These are phyloP conservation scores for Naganishia sp. DNA, from an alignment of 1,284 basidiomycete genomes.

Conservation along the genomic window DNA sequence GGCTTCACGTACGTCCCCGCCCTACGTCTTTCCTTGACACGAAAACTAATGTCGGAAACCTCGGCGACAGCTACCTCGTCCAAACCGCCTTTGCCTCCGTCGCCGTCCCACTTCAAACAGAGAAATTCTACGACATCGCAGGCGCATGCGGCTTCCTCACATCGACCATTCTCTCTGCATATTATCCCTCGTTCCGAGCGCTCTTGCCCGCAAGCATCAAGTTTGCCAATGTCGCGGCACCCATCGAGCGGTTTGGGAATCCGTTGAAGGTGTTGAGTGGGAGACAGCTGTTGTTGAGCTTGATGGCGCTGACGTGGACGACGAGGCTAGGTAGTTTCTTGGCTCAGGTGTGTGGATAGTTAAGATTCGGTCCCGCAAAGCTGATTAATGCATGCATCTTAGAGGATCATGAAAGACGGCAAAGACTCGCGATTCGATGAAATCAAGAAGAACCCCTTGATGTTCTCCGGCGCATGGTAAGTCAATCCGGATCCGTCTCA, in stretches of 20 bases:
- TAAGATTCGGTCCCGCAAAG: not conserved
- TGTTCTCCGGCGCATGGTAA: constrained; percentile 66
- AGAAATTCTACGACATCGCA: constrained; percentile 47
- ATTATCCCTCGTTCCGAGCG: constrained; percentile 54
- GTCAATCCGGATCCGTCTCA: constrained; percentile 10
- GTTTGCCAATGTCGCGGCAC: constrained; percentile 27
- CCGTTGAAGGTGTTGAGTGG: constrained; percentile 61
- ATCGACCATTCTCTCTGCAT: constrained; percentile 42
- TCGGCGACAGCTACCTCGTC: constrained; percentile 40
- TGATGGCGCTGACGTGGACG: constrained; percentile 64
- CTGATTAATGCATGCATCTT: constrained; percentile 10
- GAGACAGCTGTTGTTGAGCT: constrained; percentile 63
- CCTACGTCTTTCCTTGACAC: not conserved
- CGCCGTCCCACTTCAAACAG: constrained; percentile 44
- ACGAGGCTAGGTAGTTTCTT: constrained; percentile 66
- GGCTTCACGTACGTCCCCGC: constrained; percentile 43
- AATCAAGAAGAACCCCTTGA: constrained; percentile 64
- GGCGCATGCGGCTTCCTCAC: constrained; percentile 60
- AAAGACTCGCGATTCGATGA: constrained; percentile 70
- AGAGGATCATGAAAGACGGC: constrained; percentile 59
- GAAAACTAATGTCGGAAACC: not conserved
- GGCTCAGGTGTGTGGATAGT: constrained; percentile 57
- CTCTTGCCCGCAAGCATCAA: constrained; percentile 50
- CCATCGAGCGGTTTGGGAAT: constrained; percentile 28
- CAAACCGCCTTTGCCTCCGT: constrained; percentile 45